Base-by-base conservation (phyloP, 2,329 filamentous ascomycete species). In the Trichoderma sp. region DNA sequence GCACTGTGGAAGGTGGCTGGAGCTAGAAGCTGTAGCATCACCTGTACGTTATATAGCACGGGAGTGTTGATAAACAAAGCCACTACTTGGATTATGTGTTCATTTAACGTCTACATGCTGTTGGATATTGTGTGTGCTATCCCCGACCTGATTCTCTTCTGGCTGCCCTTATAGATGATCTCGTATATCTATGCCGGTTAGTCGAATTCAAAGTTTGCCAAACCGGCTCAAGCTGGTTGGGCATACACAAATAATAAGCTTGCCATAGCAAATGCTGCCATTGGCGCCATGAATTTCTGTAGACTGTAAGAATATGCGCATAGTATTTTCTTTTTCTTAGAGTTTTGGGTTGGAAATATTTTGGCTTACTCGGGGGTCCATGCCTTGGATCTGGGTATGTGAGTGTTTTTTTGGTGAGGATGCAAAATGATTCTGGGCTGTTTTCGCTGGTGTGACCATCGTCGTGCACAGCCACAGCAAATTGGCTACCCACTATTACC, bases 171-270 rank as follows among this genome's bases (percentile, higher is more conserved):
- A 60, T 60, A 24, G 58, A 60, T 10, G 58, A 60, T 60, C 58
- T 60, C 37, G 58, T 60, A 60, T 60, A 60, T 10, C 58, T 60
- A 60, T 47, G 27, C 19, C 37, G 58, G 58, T 60, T 60, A 60
- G 58, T 60, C 3, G 24, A 8, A 31, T 31, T 31, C 1, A 21
- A 60, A 16, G 37, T 21, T 47, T 47, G 47, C 10, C 3, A 10
- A 60, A 31, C 10, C 43, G 37, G 24, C 43, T 5, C 1, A 49
- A 49, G 43, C 37, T 47, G 58, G 37, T 47, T 47, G 58, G 19
- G 19, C 58, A 37, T 60, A 60, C 58, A 60, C 58, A 47, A 60
- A 60, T 47, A 60, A 60, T 31, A 60, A 11, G 58, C 58, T 60
- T 33, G 58, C 58, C 58, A 60, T 60, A 24, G 58, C 21, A 24